Conservation (phyloP, 2,329 filamentous ascomycete species). For the Calonectria fujianensis region DNA sequence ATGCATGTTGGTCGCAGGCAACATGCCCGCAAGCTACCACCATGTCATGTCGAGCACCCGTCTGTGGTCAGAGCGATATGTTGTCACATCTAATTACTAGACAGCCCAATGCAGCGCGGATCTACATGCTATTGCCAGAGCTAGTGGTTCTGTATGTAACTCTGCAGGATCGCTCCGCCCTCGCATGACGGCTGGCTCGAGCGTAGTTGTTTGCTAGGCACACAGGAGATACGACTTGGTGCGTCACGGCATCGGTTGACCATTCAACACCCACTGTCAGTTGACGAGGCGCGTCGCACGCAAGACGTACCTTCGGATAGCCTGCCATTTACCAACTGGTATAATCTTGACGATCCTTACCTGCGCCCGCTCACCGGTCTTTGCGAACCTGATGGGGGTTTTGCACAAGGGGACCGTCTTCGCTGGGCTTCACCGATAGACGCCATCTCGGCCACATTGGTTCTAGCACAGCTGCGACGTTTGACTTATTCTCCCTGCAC, state of each 20-base stretch:
- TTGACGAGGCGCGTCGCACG: slow-evolving; percentile 25
- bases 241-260: slow-evolving; percentile 6
- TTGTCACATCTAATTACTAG: slow-evolving; percentile 8
- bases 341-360: slow-evolving; percentile 17
- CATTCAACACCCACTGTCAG: slow-evolving; percentile 6
- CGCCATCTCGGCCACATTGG: neutral
- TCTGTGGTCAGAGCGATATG: slow-evolving; percentile 7
- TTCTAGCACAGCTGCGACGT: neutral
- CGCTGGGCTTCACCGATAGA: slow-evolving; percentile 15
- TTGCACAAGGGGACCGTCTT: neutral
- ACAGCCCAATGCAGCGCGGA: slow-evolving; percentile 19
- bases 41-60: slow-evolving; percentile 2
- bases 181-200: slow-evolving; percentile 15
- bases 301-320: slow-evolving; percentile 11
- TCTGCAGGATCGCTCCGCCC: slow-evolving; percentile 18
- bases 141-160: neutral
- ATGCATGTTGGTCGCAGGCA: slow-evolving; percentile 19
- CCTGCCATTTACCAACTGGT: slow-evolving; percentile 6
- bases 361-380: slow-evolving; percentile 22
- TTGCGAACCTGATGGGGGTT: slow-evolving; percentile 11
- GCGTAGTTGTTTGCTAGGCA: slow-evolving; percentile 28
- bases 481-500: neutral
- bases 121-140: slow-evolving; percentile 11
- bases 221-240: slow-evolving; percentile 3
- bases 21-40: slow-evolving; percentile 23